phyloP scores from a whole-genome alignment of 2,329 filamentous ascomycete genomes.

The Fusarium marasasianum region DNA sequence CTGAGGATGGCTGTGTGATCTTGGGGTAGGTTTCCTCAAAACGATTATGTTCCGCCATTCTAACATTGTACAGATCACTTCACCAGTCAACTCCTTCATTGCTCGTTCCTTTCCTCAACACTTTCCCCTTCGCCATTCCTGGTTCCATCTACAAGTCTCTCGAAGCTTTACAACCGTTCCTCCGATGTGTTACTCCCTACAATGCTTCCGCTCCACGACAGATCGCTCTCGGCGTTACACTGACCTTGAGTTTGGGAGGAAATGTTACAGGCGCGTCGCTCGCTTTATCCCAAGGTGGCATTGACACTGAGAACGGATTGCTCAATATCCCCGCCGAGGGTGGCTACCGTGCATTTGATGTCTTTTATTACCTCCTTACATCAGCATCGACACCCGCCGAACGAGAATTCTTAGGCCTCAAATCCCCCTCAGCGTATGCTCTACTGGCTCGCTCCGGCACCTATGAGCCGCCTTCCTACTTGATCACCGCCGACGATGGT shows the following conservation, averaged over 20 bases:
- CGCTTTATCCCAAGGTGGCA: constrained; percentile 84
- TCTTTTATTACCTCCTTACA: constrained; percentile 95
- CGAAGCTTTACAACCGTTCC: constrained; percentile 84
- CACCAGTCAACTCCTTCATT: constrained; percentile 90
- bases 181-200: constrained; percentile 85
- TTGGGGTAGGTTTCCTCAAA: constrained; percentile 72
- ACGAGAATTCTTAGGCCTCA: constrained; percentile 85
- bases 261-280: constrained; percentile 79
- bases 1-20: constrained; percentile 94
- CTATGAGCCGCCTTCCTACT: constrained; percentile 85
- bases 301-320: constrained; percentile 84
- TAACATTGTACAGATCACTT: constrained; percentile 71
- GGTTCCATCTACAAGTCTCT: constrained; percentile 80
- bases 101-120: constrained; percentile 80
- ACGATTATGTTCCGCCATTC: not conserved
- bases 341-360: constrained; percentile 93
- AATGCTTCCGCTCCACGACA: constrained; percentile 88
- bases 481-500: constrained; percentile 91
- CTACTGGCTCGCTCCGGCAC: constrained; percentile 86
- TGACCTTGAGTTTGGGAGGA: constrained; percentile 84
- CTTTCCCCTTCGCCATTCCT: constrained; percentile 83
- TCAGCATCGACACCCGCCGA: constrained; percentile 90
- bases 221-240: constrained; percentile 79
- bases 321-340: constrained; percentile 80
- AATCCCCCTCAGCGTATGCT: constrained; percentile 78